phyloP scores from a whole-genome alignment of 2,329 filamentous ascomycete species.

The Fusarium abutilonis region DNA sequence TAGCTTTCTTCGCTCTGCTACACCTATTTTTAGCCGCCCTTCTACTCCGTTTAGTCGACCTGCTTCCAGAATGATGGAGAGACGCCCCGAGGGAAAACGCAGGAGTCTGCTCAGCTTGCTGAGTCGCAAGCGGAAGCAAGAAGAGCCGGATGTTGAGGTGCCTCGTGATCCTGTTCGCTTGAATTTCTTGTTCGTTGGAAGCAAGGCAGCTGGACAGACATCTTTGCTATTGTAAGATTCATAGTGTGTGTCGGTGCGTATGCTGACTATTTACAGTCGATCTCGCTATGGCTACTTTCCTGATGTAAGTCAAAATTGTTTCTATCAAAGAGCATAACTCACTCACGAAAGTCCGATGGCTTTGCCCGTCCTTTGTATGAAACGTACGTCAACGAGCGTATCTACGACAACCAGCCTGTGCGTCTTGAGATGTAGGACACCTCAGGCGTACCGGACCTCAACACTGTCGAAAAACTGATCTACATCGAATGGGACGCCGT shows the following conservation, averaged over 20 bases:
- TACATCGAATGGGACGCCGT: conserved; percentile 53
- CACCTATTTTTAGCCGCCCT: conserved; percentile 41
- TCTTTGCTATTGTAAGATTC: conserved; percentile 52
- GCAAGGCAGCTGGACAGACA: conserved; percentile 49
- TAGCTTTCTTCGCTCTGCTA: conserved; percentile 43
- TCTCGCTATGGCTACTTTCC: conserved; percentile 53
- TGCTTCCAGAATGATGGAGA: conserved; percentile 8
- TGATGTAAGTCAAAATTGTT: conserved; percentile 43
- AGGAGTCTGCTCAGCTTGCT: conserved; percentile 42
- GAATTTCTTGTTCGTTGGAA: conserved; percentile 53
- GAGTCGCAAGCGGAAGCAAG: conserved; percentile 43
- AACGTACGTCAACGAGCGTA: conserved; percentile 47
- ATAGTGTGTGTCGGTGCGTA: rapidly evolving
- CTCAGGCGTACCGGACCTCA: conserved; percentile 52
- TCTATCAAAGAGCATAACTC: neutral
- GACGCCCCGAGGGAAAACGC: conserved; percentile 21
- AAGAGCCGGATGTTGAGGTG: conserved; percentile 26
- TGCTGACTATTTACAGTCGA: conserved; percentile 44
- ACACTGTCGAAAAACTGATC: conserved; percentile 48
- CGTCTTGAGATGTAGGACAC: conserved; percentile 54
- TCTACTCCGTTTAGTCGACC: conserved; percentile 28
- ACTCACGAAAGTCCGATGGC: conserved; percentile 43
- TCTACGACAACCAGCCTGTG: conserved; percentile 41
- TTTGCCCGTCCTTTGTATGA: conserved; percentile 51
- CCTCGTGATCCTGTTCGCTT: conserved; percentile 42